A percentile compares a stretch with the other conserved stretches of the same genome.
These are phyloP conservation scores for Spirogloea muscicola DNA, from an alignment of 139 green algal genomes.

Conservation along the genomic window DNA sequence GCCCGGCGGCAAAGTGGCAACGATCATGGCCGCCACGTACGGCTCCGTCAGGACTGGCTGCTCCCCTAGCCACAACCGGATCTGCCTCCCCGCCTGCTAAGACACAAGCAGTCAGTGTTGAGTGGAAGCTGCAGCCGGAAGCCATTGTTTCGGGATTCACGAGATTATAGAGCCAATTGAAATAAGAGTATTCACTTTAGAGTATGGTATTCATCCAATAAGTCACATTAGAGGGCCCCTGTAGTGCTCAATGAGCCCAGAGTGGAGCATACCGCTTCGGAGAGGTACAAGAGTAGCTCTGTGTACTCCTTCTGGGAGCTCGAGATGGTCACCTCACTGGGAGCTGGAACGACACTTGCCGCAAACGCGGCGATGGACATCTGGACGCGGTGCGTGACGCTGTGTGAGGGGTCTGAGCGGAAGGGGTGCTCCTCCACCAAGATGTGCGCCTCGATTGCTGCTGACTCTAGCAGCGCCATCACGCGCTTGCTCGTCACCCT, in stretches of 20 bases:
- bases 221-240: too few species aligned
- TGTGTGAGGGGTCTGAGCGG: constrained; percentile 75
- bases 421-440: constrained; percentile 41
- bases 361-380: constrained; percentile 1
- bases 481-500: constrained; percentile 85
- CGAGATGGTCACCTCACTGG: background rate
- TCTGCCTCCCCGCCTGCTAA: constrained; percentile 22
- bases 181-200: too few species aligned
- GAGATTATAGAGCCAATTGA: too few species aligned
- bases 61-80: constrained; percentile 7
- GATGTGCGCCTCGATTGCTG: constrained; percentile 50
- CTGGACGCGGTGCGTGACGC: constrained; percentile 61
- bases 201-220: too few species aligned
- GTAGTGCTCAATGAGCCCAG: background rate
- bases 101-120: background rate
- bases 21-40: constrained; percentile 52
- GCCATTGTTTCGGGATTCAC: too few species aligned
- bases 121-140: background rate
- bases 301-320: constrained; percentile 7
- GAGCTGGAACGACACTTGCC: background rate
- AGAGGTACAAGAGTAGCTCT: background rate
- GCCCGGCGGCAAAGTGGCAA: constrained; percentile 55
- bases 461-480: constrained; percentile 72
- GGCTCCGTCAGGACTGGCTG: constrained; percentile 37
- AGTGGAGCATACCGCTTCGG: constrained; percentile 1